Evolutionary conservation across 345 rosid genomes (phyloP).

Genomic region (Garcia nutans): DNA sequence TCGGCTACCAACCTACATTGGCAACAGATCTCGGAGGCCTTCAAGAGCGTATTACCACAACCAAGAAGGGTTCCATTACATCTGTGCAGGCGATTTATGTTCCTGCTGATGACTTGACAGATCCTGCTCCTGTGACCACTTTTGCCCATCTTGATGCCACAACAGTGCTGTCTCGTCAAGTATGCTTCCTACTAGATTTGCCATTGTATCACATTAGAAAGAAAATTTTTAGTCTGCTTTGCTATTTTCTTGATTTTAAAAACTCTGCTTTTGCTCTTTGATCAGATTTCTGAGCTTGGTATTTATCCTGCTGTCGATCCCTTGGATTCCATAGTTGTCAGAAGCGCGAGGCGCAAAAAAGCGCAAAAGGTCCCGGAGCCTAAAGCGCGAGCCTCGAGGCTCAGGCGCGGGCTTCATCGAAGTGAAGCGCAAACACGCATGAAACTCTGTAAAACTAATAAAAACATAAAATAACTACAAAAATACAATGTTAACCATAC

Average conservation of each 20-base stretch:
- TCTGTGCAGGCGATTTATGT: constrained; percentile 98
- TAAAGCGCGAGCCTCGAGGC: too few relatives aligned
- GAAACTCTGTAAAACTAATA: too few relatives aligned
- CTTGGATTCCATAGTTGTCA: too few relatives aligned
- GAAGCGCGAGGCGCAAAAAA: too few relatives aligned
- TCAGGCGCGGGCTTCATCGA: too few relatives aligned
- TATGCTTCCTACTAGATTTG: constrained; percentile 10
- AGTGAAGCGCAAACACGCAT: too few relatives aligned
- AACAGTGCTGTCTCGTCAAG: constrained; percentile 97
- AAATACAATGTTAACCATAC: too few relatives aligned
- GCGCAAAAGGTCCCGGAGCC: too few relatives aligned
- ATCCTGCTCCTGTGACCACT: constrained; percentile 99
- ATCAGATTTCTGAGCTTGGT: constrained; percentile 93
- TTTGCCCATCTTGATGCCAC: constrained; percentile 99
- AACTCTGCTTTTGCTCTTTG: background rate
- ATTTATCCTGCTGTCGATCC: constrained; percentile 99
- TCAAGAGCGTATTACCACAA: constrained; percentile 97
- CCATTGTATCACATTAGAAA: background rate
- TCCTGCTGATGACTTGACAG: constrained; percentile 99
- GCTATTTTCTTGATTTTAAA: background rate
- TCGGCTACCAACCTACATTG: constrained; percentile 97
- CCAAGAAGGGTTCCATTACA: constrained; percentile 97
- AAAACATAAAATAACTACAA: too few relatives aligned
- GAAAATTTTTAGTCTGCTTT: background rate
- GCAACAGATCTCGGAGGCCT: constrained; percentile 99